Base-by-base conservation (phyloP, 2,329 filamentous ascomycete genomes). In the Penicillium sp. region DNA sequence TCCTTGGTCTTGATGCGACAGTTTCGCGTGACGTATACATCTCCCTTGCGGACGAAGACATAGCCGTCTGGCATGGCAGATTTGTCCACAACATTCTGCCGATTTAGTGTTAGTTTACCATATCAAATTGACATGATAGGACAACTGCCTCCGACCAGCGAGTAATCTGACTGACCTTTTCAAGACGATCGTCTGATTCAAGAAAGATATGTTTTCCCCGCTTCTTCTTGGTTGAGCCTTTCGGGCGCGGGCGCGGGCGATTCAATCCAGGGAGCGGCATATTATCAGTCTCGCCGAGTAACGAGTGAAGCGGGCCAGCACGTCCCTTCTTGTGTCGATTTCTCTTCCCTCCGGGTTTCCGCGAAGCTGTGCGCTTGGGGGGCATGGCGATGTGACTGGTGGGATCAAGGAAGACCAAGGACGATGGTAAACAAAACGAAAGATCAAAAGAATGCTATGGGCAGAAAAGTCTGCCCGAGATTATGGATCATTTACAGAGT, bases 21-120 rank as follows among this genome's bases (percentile, higher is more conserved):
- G 47, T 75, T 63, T 12, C 73, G 66, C n/a, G 75, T 77, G 13
- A 77, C 58, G 55, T 76, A 78, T 23, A 71, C 62, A 50, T 77
- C 63, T 10, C 75, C 75, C 57, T 71, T 75, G 23, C 67, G 67
- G 5, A 77, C 72, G 49, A 76, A 75, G 17, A 67, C 52, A 59
- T 76, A 77, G 21, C 57, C 62, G 18, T 59, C 27, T 5, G 66
- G 69, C 21, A 69, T 52, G 1, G 60, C 58, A 8, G 66, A 55
- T 21, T 49, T 49, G 39, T 68, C 59, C 21, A 67, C 56, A 33
- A 69, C 67, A 40, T 69, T 69, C 72, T 75, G 51, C 18, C 4
- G 9, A 9, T n/a, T n/a, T n/a, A n/a, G 8, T 12, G 27, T 48
- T 26, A 49, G 37, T 24, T 18, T 18, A 39, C n/a, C 18, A 12